Conservation (phyloP, 139 green algal genomes). For the Bryopsis sp. region DNA sequence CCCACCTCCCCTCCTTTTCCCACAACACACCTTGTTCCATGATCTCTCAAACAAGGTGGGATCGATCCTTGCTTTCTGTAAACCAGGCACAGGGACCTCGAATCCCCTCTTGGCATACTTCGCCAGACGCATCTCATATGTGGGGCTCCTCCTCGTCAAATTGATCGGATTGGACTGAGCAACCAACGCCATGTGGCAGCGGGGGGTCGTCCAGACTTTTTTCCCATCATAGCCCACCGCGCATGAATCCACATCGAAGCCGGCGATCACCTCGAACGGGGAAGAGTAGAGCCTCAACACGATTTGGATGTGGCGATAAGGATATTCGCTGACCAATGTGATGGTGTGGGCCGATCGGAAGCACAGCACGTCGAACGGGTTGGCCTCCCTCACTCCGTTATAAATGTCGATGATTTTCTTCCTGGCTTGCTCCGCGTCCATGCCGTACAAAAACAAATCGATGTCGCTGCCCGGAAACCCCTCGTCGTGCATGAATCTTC, state of each 20-base stretch:
- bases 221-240: slow-evolving; percentile 13
- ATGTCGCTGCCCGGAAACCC: slow-evolving; percentile 7
- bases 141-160: neutral
- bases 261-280: neutral
- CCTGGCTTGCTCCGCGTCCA: neutral
- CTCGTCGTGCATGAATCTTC: slow-evolving; percentile 9
- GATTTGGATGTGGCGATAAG: slow-evolving; percentile 7
- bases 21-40: no score
- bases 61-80: slow-evolving; percentile 4
- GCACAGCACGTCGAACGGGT: slow-evolving; percentile 14
- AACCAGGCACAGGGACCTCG: slow-evolving; percentile 6
- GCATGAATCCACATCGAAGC: slow-evolving; percentile 18
- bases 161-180: neutral
- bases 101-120: slow-evolving; percentile 9
- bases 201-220: neutral
- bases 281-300: neutral
- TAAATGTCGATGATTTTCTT: slow-evolving; percentile 8
- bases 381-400: neutral
- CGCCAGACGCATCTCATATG: slow-evolving; percentile 13
- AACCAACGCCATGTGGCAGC: neutral
- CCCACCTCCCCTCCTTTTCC: no score
- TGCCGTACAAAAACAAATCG: slow-evolving; percentile 9
- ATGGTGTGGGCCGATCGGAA: slow-evolving; percentile 9
- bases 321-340: slow-evolving; percentile 5
- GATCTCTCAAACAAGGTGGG: slow-evolving; percentile 4